Evolutionary conservation across 2,329 filamentous ascomycete species (phyloP), one percentile per base, ranked within the genome.

Genomic region (Beauveria australis): DNA sequence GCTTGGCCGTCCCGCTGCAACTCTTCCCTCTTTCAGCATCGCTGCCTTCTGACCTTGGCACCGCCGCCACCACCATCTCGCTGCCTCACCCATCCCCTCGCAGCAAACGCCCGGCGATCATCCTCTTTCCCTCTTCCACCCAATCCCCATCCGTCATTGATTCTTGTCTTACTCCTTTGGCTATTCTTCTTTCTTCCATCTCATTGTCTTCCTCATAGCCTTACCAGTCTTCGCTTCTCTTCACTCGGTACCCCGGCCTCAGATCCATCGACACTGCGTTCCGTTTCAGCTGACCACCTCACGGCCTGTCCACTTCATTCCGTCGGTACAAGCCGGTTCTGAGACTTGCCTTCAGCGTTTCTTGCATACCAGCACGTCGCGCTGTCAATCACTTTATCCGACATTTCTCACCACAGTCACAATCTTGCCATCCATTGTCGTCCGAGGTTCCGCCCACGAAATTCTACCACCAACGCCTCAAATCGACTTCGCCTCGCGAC

Each of bases 11-110:
- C 33, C 51, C 52, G 30, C 55, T 43, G 55, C 56, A 51, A n/a
- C 33, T 59, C 56, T 52, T 52, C 56, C 56, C 56, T 59, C 56
- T 52, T 59, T 52, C 47, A 59, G 56, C 46, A 44, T 51, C 46
- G 37, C 30, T 28, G n/a, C 30, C 54, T 49, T 49, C 46, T 58
- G 30, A 58, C 54, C 53, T 58, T 58, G 54, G 46, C 44, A 58
- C 44, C 54, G 33, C 56, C 24, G n/a, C 44, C 49, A 37, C 44
- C 41, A 37, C 40, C 28, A 43, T 47, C n/a, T 52, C 19, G 40
- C 58, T 47, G 46, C 58, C 48, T 54, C 44, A 48, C 18, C 57
- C 28, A 24, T 19, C 48, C 26, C 57, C 18, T 43, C 56, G 37
- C 37, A 41, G 33, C 47, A 24, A 46, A 22, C 46, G 18, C 24